Conservation (phyloP, 2,329 filamentous ascomycete genomes). For the Trichoderma endophyticum region DNA sequence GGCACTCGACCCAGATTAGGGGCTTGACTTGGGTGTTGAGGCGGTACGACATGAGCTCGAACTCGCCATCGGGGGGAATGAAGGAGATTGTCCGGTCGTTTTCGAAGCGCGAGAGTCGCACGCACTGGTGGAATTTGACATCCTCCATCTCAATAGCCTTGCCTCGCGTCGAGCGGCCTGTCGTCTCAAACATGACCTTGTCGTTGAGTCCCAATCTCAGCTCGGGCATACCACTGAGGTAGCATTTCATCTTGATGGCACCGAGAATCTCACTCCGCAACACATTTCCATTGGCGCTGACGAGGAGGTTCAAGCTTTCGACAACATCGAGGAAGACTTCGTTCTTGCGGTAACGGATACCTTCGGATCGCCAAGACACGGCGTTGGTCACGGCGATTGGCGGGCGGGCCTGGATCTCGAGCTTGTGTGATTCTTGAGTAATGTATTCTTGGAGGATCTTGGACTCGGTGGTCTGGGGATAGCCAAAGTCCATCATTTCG, state of each 20-base stretch:
- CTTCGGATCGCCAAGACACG: conserved; percentile 96
- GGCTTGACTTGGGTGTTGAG: conserved; percentile 98
- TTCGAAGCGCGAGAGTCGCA: conserved; percentile 91
- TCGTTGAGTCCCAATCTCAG: conserved; percentile 91
- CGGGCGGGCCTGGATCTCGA: conserved; percentile 91
- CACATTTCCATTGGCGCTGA: conserved; percentile 91
- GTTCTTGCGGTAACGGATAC: conserved; percentile 98
- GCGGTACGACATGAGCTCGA: conserved; percentile 98
- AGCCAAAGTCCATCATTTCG: conserved; percentile 99
- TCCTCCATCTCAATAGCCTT: conserved; percentile 99
- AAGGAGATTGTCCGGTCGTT: conserved; percentile 99
- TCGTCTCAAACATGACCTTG: conserved; percentile 99
- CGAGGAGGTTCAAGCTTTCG: conserved; percentile 92
- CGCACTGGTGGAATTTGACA: conserved; percentile 99
- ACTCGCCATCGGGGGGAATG: conserved; percentile 96
- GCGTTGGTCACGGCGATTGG: conserved; percentile 98
- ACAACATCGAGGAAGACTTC: conserved; percentile 98
- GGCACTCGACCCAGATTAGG: conserved; percentile 96
- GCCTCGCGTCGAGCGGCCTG: conserved; percentile 85
- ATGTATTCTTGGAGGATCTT: conserved; percentile 99
- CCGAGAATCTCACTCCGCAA: conserved; percentile 94
- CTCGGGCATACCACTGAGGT: conserved; percentile 97
- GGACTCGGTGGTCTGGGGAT: conserved; percentile 95
- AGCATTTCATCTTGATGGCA: conserved; percentile 99
- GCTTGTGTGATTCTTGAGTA: conserved; percentile 97